Conservation (phyloP, 768 basidiomycete genomes). For the Amanita rubescens region DNA sequence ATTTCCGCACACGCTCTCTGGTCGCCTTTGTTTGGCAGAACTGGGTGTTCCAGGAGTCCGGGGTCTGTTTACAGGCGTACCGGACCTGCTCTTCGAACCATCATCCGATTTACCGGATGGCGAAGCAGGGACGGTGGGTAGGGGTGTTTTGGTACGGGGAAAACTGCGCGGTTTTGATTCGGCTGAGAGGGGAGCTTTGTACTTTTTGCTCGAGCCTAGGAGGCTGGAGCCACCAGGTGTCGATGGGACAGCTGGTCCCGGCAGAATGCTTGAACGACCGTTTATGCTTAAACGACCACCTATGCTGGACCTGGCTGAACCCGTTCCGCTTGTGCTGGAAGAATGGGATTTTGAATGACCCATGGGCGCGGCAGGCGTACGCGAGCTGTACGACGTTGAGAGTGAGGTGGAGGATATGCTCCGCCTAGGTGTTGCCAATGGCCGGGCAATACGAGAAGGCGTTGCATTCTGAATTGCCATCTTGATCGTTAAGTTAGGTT, state of each 20-base stretch:
- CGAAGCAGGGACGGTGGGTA: conserved; percentile 45
- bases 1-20: conserved; percentile 4
- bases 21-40: neutral
- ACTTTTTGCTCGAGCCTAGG: conserved; percentile 47
- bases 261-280: neutral
- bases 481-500: neutral
- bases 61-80: conserved; percentile 29
- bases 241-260: neutral
- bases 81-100: conserved; percentile 11
- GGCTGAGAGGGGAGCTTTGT: conserved; percentile 53
- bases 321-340: neutral
- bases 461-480: neutral
- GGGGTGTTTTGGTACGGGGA: conserved; percentile 19
- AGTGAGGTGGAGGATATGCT: neutral
- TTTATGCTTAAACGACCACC: too few species aligned
- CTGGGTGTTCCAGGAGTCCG: conserved; percentile 47
- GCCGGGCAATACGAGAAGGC: conserved; percentile 4
- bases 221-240: neutral
- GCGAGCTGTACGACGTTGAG: neutral
- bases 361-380: neutral
- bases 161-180: conserved; percentile 24
- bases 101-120: conserved; percentile 9
- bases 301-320: neutral
- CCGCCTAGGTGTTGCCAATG: conserved; percentile 2
- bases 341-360: neutral